phyloP scores from a whole-genome alignment of 2,329 filamentous ascomycete species.

The Aspergillus brasiliensis region DNA sequence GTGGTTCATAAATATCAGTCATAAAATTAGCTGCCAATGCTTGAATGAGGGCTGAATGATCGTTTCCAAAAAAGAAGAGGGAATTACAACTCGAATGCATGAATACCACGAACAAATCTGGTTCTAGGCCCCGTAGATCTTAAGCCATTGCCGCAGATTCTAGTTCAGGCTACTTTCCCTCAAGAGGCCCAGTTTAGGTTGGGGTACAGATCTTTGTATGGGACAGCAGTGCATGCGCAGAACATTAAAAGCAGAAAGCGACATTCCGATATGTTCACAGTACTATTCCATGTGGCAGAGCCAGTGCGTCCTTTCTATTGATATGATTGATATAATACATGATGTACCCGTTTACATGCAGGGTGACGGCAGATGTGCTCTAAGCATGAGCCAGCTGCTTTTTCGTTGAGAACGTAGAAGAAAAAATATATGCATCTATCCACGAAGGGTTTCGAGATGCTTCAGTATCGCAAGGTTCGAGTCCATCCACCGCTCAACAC shows the following conservation, averaged over 20 bases:
- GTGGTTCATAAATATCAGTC: conserved; percentile 44
- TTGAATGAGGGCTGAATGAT: conserved; percentile 42
- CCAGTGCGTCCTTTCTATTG: background rate
- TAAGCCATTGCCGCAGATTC: background rate
- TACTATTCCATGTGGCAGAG: background rate
- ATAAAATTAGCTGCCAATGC: conserved; percentile 32
- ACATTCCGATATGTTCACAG: too few species aligned
- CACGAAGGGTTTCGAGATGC: conserved; percentile 71
- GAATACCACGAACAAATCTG: conserved; percentile 17
- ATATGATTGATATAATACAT: background rate
- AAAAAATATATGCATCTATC: conserved; percentile 10
- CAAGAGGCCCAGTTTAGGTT: background rate
- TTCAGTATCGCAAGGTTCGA: conserved; percentile 81
- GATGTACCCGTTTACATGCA: background rate
- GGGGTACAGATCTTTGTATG: background rate
- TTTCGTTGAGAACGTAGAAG: background rate
- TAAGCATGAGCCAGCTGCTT: background rate
- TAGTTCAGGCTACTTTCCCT: background rate
- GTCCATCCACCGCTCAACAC: conserved; percentile 91
- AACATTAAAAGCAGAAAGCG: too few species aligned
- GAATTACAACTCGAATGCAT: conserved; percentile 32
- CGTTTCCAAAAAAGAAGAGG: conserved; percentile 33
- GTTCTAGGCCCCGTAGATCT: conserved; percentile 18
- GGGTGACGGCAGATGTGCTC: background rate
- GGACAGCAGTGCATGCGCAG: too few species aligned